Conservation (phyloP, 495 filamentous ascomycete genomes). For the Usnea hakonensis region DNA sequence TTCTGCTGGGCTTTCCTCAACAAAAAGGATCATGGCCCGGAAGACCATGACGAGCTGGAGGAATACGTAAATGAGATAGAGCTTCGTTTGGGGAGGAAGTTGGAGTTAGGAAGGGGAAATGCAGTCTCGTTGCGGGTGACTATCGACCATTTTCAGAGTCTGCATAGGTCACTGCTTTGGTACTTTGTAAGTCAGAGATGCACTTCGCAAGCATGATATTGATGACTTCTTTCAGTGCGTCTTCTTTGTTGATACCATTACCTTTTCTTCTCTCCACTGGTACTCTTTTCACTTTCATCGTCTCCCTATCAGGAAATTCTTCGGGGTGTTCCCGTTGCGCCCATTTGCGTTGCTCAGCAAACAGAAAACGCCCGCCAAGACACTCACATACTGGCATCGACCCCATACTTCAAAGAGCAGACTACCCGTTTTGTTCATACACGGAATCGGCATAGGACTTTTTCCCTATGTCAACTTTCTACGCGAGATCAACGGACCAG, state of each 20-base stretch:
- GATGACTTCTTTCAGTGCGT: constrained; percentile 23
- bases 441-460: constrained; percentile 64
- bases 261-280: constrained; percentile 34
- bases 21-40: constrained; percentile 26
- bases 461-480: constrained; percentile 55
- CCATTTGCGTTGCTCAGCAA: constrained; percentile 36
- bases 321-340: constrained; percentile 48
- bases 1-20: constrained; percentile 28
- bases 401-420: constrained; percentile 49
- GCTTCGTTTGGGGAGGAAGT: constrained; percentile 35
- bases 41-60: constrained; percentile 51
- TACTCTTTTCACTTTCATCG: constrained; percentile 38
- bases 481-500: constrained; percentile 34
- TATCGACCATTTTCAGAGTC: constrained; percentile 52
- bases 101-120: constrained; percentile 45
- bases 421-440: constrained; percentile 55
- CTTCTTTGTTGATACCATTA: constrained; percentile 41
- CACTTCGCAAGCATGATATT: constrained; percentile 8
- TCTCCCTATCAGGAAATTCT: constrained; percentile 27
- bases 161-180: constrained; percentile 56
- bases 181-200: constrained; percentile 44
- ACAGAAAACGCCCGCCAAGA: constrained; percentile 37
- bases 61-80: constrained; percentile 46
- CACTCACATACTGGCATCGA: constrained; percentile 56
- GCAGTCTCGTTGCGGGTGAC: constrained; percentile 53